Evolutionary conservation across 2,329 filamentous ascomycete species (phyloP), one percentile per base, ranked within the genome.

Genomic region (Cercospora janseana): DNA sequence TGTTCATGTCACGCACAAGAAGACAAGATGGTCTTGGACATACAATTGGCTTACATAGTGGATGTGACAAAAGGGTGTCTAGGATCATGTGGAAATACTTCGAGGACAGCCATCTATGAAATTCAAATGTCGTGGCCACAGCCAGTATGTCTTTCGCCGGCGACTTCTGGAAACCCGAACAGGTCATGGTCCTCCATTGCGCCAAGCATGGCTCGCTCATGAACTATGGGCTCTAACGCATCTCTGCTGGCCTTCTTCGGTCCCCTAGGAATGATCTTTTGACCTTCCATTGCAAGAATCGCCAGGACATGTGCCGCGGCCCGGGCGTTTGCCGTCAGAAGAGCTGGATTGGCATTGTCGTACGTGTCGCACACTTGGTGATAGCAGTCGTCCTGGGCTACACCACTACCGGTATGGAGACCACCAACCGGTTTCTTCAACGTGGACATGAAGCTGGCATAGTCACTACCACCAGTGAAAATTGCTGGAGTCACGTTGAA

Each of bases 271-370:
- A 51, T 34, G 26, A 51, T 45, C 32, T 41, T 46, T 18, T 51
- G 49, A 1, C 49, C 54, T 15, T 56, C 54, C 29, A 43, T 54
- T 3, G 51, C 54, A 26, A 56, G 18, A 10, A 46, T 56, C 13
- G 54, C 54, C 10, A 56, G 51, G 10, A 51, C 49, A 27, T 51
- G 49, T 9, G 42, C 49, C 13, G 34, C 49, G 8, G 49, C 49
- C 16, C 37, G 34, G 15, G 44, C 34, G 18, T 47, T 47, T 12
- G 44, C 23, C 15, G 34, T 38, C 44, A 64, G 15, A n/a, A 27
- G 32, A 10, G 23, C 34, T n/a, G 32, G 32, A 26, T 83, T 79
- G 52, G 83, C 67, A 56, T 71, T 71, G 37, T 60, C 61, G 2
- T 67, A 57, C 8, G 56, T 66, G 49, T 72, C 70, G 8, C 65